Evolutionary conservation across 192 early-diverging fungal genomes (phyloP).

Genomic region (Rhizophagus clarus): DNA sequence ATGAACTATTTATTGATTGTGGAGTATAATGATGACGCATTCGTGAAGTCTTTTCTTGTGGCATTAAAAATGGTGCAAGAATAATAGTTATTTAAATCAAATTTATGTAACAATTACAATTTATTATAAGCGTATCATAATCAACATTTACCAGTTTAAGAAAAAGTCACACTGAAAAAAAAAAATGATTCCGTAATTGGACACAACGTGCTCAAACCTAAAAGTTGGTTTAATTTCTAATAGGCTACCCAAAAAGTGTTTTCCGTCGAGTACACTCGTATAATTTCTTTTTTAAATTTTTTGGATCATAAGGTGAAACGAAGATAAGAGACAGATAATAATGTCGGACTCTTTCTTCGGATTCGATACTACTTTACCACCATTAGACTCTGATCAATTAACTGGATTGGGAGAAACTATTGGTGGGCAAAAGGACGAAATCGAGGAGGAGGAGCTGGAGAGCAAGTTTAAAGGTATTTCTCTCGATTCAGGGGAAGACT

Average conservation of each 20-base stretch:
- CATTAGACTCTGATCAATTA: constrained; percentile 43
- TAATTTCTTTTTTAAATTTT: neutral
- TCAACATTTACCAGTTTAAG: neutral
- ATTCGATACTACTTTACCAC: constrained; percentile 58
- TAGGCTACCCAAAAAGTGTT: neutral
- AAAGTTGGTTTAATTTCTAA: neutral
- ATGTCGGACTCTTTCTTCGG: constrained; percentile 50
- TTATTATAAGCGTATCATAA: neutral
- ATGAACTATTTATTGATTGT: neutral
- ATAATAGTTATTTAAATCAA: too few relatives aligned
- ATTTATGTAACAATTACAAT: too few relatives aligned
- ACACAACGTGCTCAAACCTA: neutral
- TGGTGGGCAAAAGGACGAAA: constrained; percentile 28
- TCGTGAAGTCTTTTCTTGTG: neutral
- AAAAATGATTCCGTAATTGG: neutral
- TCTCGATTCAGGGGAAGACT: constrained; percentile 51
- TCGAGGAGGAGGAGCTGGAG: constrained; percentile 36
- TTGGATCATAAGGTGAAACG: constrained; percentile 1
- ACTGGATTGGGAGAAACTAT: constrained; percentile 32
- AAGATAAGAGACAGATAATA: constrained; percentile 1
- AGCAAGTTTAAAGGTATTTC: constrained; percentile 41
- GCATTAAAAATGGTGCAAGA: neutral
- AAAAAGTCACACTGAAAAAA: neutral
- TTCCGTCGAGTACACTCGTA: neutral
- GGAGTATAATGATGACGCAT: neutral